Evolutionary conservation across 1,284 basidiomycete genomes (phyloP).

Genomic region (Leccinum huronense): DNA sequence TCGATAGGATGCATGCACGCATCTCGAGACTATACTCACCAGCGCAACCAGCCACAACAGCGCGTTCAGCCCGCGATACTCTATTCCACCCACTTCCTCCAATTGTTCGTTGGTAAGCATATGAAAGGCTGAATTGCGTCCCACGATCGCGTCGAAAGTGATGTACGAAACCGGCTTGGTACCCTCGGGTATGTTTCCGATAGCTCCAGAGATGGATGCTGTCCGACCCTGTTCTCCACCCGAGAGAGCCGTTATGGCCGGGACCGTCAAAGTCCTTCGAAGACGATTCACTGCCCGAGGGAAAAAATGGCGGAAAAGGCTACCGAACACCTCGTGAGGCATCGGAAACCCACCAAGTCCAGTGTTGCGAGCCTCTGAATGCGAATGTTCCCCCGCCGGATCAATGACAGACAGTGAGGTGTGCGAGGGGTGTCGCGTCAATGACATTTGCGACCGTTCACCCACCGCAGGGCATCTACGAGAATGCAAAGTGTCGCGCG

Average conservation of each 20-base stretch:
- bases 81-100: conserved; percentile 92
- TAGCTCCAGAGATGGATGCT: conserved; percentile 17
- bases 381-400: conserved; percentile 12
- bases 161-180: conserved; percentile 76
- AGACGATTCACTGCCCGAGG: conserved; percentile 56
- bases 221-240: conserved; percentile 30
- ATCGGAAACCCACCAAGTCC: conserved; percentile 90
- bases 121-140: conserved; percentile 86
- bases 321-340: conserved; percentile 59
- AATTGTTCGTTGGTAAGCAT: conserved; percentile 79
- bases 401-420: conserved; percentile 27
- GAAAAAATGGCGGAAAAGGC: conserved; percentile 51
- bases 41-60: conserved; percentile 73
- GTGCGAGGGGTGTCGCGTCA: conserved; percentile 18
- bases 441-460: conserved; percentile 16
- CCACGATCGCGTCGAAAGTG: conserved; percentile 81
- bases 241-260: conserved; percentile 64
- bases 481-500: conserved; percentile 13
- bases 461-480: conserved; percentile 18
- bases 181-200: conserved; percentile 36
- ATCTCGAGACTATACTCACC: conserved; percentile 38
- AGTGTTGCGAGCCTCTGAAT: conserved; percentile 38
- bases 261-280: conserved; percentile 69
- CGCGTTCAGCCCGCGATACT: conserved; percentile 85
- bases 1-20: background rate